Conservation (phyloP, 1,284 basidiomycete species). For the Gomphus bonarii region DNA sequence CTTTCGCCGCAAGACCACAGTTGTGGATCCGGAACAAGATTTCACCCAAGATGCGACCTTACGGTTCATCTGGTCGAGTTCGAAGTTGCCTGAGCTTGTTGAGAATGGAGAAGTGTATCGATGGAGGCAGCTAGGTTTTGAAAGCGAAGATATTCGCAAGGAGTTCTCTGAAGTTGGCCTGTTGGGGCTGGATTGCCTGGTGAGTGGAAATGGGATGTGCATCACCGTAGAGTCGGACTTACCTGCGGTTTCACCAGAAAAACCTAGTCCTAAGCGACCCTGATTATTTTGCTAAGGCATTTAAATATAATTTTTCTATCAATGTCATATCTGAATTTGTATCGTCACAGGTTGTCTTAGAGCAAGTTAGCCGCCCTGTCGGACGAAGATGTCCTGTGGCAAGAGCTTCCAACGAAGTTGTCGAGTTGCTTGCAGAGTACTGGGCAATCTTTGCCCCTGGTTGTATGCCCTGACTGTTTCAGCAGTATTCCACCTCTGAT, state of each 20-base stretch:
- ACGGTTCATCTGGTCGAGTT: conserved; percentile 62
- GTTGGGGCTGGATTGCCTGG: conserved; percentile 79
- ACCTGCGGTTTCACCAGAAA: conserved; percentile 30
- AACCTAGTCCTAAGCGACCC: conserved; percentile 64
- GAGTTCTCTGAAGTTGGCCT: conserved; percentile 83
- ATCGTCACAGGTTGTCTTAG: conserved; percentile 54
- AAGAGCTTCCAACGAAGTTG: conserved; percentile 78
- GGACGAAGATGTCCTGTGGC: conserved; percentile 82
- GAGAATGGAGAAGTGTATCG: conserved; percentile 43
- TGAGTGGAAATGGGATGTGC: conserved; percentile 25
- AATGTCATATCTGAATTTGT: neutral
- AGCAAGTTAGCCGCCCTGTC: conserved; percentile 72
- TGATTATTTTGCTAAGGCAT: conserved; percentile 75
- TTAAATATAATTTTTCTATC: conserved; percentile 1
- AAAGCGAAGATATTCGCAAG: conserved; percentile 66
- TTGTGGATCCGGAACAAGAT: conserved; percentile 61
- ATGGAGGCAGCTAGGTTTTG: conserved; percentile 77
- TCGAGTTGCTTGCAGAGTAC: conserved; percentile 80
- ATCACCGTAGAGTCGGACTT: neutral
- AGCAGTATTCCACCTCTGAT: conserved; percentile 14
- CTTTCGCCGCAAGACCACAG: conserved; percentile 69
- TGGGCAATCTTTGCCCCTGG: conserved; percentile 75
- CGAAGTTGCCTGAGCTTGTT: conserved; percentile 43
- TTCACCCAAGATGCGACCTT: conserved; percentile 53
- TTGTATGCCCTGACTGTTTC: conserved; percentile 35